Base-by-base conservation (phyloP, 2,329 filamentous ascomycete species). In the Diaporthe destruens region DNA sequence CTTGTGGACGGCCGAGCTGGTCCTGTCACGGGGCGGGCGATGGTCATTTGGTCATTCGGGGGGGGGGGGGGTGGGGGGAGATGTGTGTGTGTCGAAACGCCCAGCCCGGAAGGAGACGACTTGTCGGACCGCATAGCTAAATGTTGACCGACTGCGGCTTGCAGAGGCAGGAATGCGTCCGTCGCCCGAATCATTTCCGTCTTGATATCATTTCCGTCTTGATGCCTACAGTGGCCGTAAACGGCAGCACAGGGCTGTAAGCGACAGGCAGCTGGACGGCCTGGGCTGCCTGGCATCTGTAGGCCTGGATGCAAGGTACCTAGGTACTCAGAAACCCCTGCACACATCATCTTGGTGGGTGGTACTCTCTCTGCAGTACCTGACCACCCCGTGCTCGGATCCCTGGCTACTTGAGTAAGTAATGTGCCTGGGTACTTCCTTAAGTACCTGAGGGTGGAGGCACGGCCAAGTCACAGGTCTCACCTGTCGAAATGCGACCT, bases 381-480 rank as follows among this genome's bases (percentile, higher is more conserved):
- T 42, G 47, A 68, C 18, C 66, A 55, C 53, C 42, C 44, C n/a
- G 29, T 42, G 54, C 53, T 69, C 42, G 32, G 66, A 34, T 39
- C 36, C 36, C 36, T 39, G 36, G 36, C 6, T 36, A n/a, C n/a
- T n/a, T n/a, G n/a, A n/a, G n/a, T n/a, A 29, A 29, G 29, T 29
- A 29, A 2, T 29, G 29, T 57, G 20, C 25, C 53, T 68, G 16
- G 32, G 32, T 69, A 69, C 55, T 32, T 55, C 34, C 8, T 56
- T 25, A 69, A 53, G 55, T 61, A 55, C 67, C 47, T 23, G 57
- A 61, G 23, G 57, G 57, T 61, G 57, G 57, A 61, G 61, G 61
- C 67, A 59, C 55, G 55, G 55, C 57, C 55, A 70, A 53, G 67
- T 70, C 67, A 61, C 67, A 51, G 53, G 55, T 70, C 67, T 57